These are phyloP conservation scores for Taphrina flavorubra DNA, from an alignment of 1,139 yeast species.

Conservation along the genomic window DNA sequence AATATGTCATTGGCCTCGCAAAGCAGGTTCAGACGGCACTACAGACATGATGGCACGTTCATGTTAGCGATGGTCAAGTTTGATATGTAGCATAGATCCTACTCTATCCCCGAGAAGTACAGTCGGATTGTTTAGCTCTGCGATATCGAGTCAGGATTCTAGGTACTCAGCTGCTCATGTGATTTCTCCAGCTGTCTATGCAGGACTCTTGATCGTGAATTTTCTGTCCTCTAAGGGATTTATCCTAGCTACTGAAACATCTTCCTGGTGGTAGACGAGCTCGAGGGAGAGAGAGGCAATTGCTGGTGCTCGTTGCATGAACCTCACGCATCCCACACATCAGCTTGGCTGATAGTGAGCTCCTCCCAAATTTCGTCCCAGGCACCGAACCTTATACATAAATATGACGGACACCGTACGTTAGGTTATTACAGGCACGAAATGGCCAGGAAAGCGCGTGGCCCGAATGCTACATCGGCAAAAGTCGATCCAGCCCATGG, in stretches of 20 bases:
- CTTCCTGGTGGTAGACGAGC: too few relatives aligned
- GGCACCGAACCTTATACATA: constrained; percentile 9
- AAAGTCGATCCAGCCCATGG: constrained; percentile 39
- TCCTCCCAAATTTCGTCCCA: constrained; percentile 24
- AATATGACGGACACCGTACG: neutral
- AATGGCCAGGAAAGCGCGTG: constrained; percentile 39
- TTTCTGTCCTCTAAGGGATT: too few relatives aligned
- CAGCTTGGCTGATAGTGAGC: neutral
- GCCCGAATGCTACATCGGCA: constrained; percentile 38
- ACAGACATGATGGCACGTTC: constrained; percentile 15
- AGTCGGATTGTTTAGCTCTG: too few relatives aligned
- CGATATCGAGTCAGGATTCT: too few relatives aligned
- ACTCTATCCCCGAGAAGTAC: neutral
- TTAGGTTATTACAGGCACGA: neutral
- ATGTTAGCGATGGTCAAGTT: neutral
- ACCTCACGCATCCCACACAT: too few relatives aligned
- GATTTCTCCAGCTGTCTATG: too few relatives aligned
- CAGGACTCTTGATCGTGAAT: too few relatives aligned
- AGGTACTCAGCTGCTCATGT: too few relatives aligned
- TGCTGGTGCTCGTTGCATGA: too few relatives aligned
- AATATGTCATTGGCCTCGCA: constrained; percentile 54
- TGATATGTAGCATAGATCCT: neutral
- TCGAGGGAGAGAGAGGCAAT: too few relatives aligned
- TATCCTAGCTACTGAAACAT: too few relatives aligned
- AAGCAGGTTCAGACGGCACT: constrained; percentile 46